These are phyloP conservation scores for Biscogniauxia mediterranea DNA, from an alignment of 2,329 filamentous ascomycete species.

Conservation along the genomic window DNA sequence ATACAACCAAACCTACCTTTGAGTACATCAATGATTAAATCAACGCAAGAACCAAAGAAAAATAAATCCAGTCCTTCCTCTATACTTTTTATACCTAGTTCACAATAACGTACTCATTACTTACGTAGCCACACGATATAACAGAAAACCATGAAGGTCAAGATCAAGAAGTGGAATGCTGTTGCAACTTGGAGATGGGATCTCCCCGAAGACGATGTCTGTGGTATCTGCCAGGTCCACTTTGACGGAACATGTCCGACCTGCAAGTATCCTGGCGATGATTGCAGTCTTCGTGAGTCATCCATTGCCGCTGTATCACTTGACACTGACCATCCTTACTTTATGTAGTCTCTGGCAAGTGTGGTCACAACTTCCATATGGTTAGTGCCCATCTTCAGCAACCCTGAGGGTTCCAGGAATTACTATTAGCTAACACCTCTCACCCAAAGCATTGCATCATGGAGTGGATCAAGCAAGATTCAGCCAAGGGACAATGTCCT, in stretches of 20 bases:
- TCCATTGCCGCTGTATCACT: background rate
- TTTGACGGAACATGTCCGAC: constrained; percentile 98
- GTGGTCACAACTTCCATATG: constrained; percentile 98
- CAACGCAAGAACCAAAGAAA: background rate
- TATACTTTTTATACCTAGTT: background rate
- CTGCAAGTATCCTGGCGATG: constrained; percentile 96
- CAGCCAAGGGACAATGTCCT: constrained; percentile 88
- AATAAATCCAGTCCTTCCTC: background rate
- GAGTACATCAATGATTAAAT: background rate
- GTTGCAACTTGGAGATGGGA: constrained; percentile 98
- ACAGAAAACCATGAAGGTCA: constrained; percentile 78
- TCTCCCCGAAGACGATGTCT: constrained; percentile 95
- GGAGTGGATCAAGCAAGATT: constrained; percentile 94
- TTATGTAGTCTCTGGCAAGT: constrained; percentile 81
- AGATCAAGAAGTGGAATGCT: constrained; percentile 87
- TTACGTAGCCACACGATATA: too few relatives aligned
- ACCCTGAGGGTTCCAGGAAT: background rate
- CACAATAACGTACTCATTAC: background rate
- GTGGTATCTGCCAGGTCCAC: constrained; percentile 95
- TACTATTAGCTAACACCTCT: constrained; percentile 15
- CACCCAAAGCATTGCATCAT: constrained; percentile 75
- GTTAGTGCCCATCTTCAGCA: constrained; percentile 57
- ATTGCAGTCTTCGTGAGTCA: constrained; percentile 80
- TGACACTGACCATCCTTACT: constrained; percentile 1
- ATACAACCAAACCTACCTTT: too few relatives aligned